phyloP scores from a whole-genome alignment of 306 rosid genomes.

The Cicer pinnatifidum region DNA sequence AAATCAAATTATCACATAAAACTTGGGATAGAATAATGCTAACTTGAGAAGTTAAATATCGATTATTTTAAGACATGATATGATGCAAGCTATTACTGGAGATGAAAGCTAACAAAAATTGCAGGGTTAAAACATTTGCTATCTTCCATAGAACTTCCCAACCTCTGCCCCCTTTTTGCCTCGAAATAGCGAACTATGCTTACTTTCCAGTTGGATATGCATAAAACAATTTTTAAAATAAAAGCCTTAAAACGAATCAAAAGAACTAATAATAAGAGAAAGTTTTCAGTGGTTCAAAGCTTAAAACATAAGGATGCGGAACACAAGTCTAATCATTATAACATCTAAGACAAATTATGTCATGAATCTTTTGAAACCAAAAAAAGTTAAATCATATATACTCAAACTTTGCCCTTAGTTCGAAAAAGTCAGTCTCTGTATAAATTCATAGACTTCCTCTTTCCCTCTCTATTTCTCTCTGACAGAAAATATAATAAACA shows the following conservation, averaged over 20 bases:
- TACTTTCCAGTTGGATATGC: background rate
- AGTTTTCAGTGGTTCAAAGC: conserved; percentile 9
- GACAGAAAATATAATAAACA: background rate
- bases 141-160: conserved; percentile 22
- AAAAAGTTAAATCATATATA: conserved; percentile 19
- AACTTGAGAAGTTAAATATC: conserved; percentile 3
- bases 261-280: background rate
- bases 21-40: conserved; percentile 14
- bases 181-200: background rate
- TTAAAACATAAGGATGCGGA: background rate
- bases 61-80: conserved; percentile 25
- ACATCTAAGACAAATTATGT: background rate
- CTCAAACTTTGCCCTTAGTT: conserved; percentile 35
- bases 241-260: background rate
- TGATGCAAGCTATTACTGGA: conserved; percentile 13
- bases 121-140: conserved; percentile 17
- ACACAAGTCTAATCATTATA: background rate
- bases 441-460: conserved; percentile 10
- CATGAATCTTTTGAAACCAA: background rate
- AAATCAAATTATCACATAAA: conserved; percentile 12
- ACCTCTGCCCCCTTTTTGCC: background rate
- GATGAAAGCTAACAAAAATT: conserved; percentile 1
- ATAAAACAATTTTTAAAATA: background rate
- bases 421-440: background rate
- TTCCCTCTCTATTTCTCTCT: conserved; percentile 14